A percentile compares a stretch with the other conserved stretches of the same genome.
Conservation (phyloP, 176 grass and related monocot species). For the Raddia distichophylla region DNA sequence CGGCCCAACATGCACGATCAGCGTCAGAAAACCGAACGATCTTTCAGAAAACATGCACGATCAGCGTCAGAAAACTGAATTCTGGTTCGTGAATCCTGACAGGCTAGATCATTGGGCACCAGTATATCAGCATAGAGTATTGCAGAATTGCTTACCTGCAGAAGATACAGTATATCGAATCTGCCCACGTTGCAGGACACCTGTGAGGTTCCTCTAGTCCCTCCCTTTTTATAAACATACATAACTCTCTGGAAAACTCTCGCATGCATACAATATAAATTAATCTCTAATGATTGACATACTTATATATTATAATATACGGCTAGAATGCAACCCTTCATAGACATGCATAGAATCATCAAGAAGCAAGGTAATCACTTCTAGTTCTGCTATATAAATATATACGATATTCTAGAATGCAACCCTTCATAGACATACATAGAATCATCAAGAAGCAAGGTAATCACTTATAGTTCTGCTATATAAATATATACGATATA, state of each 20-base stretch:
- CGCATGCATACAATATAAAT: neutral
- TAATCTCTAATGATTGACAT: neutral
- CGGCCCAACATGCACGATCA: neutral
- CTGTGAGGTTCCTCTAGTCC: neutral
- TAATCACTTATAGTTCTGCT: no score
- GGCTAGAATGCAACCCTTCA: neutral
- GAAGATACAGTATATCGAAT: neutral
- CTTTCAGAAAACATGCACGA: neutral
- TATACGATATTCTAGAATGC: no score
- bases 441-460: neutral
- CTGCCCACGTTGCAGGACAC: neutral
- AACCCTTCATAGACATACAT: neutral
- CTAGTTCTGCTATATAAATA: no score
- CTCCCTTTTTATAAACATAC: neutral
- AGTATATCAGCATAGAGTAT: neutral
- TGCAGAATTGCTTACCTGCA: neutral
- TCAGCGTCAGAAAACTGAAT: neutral
- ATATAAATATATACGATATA: no score
- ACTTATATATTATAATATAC: neutral
- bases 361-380: neutral
- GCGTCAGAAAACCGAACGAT: neutral
- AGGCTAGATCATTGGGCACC: no score
- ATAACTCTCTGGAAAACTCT: neutral
- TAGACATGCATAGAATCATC: neutral
- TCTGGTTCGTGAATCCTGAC: neutral